A percentile compares a stretch with the other conserved stretches of the same genome.
These are phyloP conservation scores for Colletotrichum musae DNA, from an alignment of 2,329 filamentous ascomycete species.

Conservation along the genomic window DNA sequence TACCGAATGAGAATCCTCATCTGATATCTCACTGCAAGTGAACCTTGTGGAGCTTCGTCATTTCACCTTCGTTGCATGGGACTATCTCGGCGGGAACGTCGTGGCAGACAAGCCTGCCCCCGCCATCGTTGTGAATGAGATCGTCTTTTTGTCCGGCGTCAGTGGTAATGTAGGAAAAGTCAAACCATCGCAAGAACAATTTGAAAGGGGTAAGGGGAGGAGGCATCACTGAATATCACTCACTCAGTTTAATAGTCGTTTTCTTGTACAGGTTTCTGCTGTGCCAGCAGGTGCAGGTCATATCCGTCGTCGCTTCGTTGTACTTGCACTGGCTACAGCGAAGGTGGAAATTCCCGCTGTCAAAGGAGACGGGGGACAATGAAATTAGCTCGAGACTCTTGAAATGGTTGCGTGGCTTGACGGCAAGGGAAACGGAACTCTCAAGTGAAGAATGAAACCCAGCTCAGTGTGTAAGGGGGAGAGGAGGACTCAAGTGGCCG, in stretches of 20 bases:
- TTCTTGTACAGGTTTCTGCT: too few species aligned
- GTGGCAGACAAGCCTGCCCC: neutral
- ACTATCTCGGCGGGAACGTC: neutral
- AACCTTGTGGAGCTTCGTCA: neutral
- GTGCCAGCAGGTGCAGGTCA: neutral
- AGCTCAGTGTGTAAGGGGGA: too few species aligned
- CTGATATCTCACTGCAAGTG: neutral
- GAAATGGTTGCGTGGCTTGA: neutral
- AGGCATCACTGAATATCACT: too few species aligned
- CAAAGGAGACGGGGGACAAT: too few species aligned
- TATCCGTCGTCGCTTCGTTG: neutral
- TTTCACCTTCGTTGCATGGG: neutral
- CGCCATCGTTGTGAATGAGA: neutral
- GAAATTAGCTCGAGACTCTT: neutral
- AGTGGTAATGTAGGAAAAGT: neutral
- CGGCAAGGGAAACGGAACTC: neutral
- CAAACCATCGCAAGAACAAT: too few species aligned
- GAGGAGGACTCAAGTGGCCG: too few species aligned
- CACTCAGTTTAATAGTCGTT: neutral
- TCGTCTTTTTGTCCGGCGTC: neutral
- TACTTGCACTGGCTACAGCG: neutral
- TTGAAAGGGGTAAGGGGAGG: too few species aligned
- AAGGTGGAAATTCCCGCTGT: constrained; percentile 1
- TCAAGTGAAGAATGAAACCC: too few species aligned
- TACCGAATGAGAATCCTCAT: too few species aligned